Percentiles rank a stretch among this genome's conserved stretches.
Evolutionary conservation across 2,329 filamentous ascomycete genomes (phyloP).

Genomic region (Neopestalotiopsis rosae): DNA sequence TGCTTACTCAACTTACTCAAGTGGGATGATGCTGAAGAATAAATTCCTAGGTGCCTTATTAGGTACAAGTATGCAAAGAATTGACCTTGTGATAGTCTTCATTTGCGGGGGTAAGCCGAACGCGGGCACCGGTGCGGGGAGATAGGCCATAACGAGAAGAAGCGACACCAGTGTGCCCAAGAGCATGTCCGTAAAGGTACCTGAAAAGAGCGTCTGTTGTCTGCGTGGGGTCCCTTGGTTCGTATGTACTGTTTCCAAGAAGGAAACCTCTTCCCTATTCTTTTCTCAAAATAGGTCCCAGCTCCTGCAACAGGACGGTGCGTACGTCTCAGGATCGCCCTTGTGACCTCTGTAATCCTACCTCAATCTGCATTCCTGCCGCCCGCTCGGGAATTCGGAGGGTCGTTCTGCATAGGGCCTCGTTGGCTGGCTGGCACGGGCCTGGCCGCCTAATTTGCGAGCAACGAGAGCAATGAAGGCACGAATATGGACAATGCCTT

Average conservation of each 20-base stretch:
- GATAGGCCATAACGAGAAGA: too few species aligned
- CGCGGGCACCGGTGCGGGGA: too few species aligned
- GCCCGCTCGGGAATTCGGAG: background rate
- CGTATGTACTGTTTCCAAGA: background rate
- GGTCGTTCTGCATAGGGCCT: background rate
- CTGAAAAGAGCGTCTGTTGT: too few species aligned
- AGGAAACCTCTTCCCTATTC: background rate
- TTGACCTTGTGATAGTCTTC: too few species aligned
- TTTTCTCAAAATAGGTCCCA: background rate
- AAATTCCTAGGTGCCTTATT: too few species aligned
- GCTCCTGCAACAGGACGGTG: constrained; percentile 8
- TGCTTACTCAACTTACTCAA: too few species aligned
- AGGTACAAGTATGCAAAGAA: too few species aligned
- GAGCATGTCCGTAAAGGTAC: too few species aligned
- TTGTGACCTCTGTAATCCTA: constrained; percentile 8
- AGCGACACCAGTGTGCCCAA: too few species aligned
- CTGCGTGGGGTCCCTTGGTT: background rate
- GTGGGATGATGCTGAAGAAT: too few species aligned
- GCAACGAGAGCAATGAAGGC: background rate
- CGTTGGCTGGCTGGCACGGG: background rate
- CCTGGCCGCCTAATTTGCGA: constrained; percentile 2
- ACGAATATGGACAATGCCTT: background rate
- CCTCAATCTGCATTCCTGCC: constrained; percentile 6
- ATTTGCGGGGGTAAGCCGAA: too few species aligned
- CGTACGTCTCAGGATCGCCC: constrained; percentile 8